These are phyloP conservation scores for Apophysomyces trapeziformis DNA, from an alignment of 371 early-diverging fungal species.

Conservation along the genomic window DNA sequence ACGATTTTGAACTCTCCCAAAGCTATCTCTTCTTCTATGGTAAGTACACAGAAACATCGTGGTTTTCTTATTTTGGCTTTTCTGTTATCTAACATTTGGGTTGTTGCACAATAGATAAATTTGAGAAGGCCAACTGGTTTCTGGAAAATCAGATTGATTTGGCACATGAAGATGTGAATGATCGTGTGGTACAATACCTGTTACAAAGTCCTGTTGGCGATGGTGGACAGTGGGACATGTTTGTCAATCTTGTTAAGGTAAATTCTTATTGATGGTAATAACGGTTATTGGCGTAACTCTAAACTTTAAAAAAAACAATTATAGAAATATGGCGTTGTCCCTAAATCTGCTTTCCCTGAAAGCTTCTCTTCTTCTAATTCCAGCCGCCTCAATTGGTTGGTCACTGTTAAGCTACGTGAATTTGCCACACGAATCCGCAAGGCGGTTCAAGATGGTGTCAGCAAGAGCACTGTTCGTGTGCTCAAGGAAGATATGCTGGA, in stretches of 20 bases:
- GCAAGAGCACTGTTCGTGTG: slow-evolving; percentile 37
- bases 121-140: slow-evolving; percentile 86
- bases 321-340: slow-evolving; percentile 69
- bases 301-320: not conserved
- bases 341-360: slow-evolving; percentile 77
- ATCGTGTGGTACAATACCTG: slow-evolving; percentile 76
- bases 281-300: not conserved
- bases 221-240: slow-evolving; percentile 85
- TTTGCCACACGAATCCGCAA: slow-evolving; percentile 67
- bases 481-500: slow-evolving; percentile 67
- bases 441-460: slow-evolving; percentile 47
- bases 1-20: slow-evolving; percentile 83
- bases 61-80: no score
- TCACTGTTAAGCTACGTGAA: slow-evolving; percentile 75
- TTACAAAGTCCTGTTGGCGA: slow-evolving; percentile 65
- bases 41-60: slow-evolving; percentile 24
- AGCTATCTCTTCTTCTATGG: slow-evolving; percentile 83
- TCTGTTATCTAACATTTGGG: not conserved
- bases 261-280: slow-evolving; percentile 36
- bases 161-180: slow-evolving; percentile 65
- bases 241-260: slow-evolving; percentile 68
- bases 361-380: slow-evolving; percentile 68
- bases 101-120: slow-evolving; percentile 46
- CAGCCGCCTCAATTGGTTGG: slow-evolving; percentile 61
- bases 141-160: slow-evolving; percentile 77